phyloP scores from a whole-genome alignment of 106 monocot genomes.

The Apostasia shenzhenica region DNA sequence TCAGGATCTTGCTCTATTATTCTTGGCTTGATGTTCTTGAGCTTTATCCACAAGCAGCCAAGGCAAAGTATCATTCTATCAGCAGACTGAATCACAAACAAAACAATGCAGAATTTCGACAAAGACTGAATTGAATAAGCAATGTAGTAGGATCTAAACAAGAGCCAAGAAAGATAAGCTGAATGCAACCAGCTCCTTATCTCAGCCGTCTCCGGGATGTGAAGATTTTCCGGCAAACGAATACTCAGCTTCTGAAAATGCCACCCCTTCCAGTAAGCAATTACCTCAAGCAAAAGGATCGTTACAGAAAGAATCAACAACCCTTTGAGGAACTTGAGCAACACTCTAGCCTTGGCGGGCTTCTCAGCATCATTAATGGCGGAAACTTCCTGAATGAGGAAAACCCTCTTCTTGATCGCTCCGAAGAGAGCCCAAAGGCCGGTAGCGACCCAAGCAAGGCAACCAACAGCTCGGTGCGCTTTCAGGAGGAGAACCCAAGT shows the following conservation, averaged over 20 bases:
- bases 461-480: slow-evolving; percentile 43
- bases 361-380: slow-evolving; percentile 31
- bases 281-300: slow-evolving; percentile 57
- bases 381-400: slow-evolving; percentile 5
- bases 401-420: slow-evolving; percentile 34
- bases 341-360: slow-evolving; percentile 11
- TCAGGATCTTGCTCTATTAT: slow-evolving; percentile 30
- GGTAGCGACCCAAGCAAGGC: slow-evolving; percentile 29
- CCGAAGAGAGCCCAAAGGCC: slow-evolving; percentile 18
- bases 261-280: slow-evolving; percentile 46
- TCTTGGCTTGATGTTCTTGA: slow-evolving; percentile 44
- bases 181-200: slow-evolving; percentile 25
- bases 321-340: slow-evolving; percentile 40
- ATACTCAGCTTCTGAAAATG: slow-evolving; percentile 21
- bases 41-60: slow-evolving; percentile 66
- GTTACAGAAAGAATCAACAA: slow-evolving; percentile 51
- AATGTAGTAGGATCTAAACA: slow-evolving; percentile 45
- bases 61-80: slow-evolving; percentile 61
- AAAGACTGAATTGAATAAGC: slow-evolving; percentile 70
- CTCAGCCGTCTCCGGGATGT: not conserved
- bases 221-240: slow-evolving; percentile 7
- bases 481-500: slow-evolving; percentile 52
- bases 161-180: slow-evolving; percentile 49
- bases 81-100: slow-evolving; percentile 72
- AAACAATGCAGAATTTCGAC: slow-evolving; percentile 52